These are phyloP conservation scores for Pyricularia sp. DNA, from an alignment of 2,329 filamentous ascomycete species.

Conservation along the genomic window DNA sequence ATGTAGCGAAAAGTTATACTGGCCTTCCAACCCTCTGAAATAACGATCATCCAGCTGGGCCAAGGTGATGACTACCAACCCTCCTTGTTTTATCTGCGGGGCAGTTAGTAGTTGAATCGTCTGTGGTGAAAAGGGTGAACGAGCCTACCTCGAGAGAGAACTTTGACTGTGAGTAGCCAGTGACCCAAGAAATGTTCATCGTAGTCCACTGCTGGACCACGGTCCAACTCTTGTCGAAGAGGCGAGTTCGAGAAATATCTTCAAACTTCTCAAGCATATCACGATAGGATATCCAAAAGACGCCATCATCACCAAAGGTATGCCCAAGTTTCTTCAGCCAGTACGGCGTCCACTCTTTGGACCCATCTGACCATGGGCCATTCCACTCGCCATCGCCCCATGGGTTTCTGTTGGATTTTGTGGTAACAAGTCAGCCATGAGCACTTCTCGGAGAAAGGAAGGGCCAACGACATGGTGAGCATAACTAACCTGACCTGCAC, in stretches of 20 bases:
- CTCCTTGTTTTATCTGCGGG: conserved; percentile 21
- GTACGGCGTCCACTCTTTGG: conserved; percentile 59
- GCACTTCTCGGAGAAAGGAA: too few relatives aligned
- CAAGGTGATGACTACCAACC: conserved; percentile 29
- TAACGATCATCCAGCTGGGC: conserved; percentile 32
- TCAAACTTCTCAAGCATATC: conserved; percentile 32
- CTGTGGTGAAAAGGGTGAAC: too few relatives aligned
- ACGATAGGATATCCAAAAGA: conserved; percentile 32
- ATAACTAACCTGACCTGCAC: conserved; percentile 28
- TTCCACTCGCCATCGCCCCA: conserved; percentile 55
- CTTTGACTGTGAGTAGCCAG: conserved; percentile 29
- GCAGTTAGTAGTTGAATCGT: neutral
- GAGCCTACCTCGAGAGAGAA: conserved; percentile 23
- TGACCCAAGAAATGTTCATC: conserved; percentile 29
- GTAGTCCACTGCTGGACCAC: conserved; percentile 31
- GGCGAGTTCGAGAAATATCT: conserved; percentile 29
- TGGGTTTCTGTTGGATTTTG: conserved; percentile 40
- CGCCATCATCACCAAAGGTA: conserved; percentile 55
- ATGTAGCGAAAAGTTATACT: conserved; percentile 28
- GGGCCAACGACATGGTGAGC: conserved; percentile 7
- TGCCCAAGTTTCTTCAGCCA: conserved; percentile 56
- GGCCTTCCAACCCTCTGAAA: conserved; percentile 29
- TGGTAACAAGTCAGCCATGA: neutral
- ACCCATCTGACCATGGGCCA: conserved; percentile 61
- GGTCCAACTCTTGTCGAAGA: conserved; percentile 32